Base-by-base conservation (phyloP, 1,284 basidiomycete genomes). In the Trichosporon ovoides region DNA sequence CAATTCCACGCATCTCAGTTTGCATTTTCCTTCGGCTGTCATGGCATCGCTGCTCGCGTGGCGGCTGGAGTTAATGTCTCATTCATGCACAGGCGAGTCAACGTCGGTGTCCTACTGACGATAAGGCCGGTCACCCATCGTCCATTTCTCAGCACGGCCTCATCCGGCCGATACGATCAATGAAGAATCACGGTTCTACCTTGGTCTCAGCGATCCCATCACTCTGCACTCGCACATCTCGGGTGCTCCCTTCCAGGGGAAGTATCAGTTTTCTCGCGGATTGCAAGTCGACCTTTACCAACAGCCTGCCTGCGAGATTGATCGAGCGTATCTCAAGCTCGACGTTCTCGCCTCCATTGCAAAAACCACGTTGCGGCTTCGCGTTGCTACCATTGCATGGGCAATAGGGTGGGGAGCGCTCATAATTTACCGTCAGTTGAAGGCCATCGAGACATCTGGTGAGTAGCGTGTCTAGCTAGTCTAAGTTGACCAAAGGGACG, bases 281-380 rank as follows among this genome's bases (percentile, higher is more conserved):
- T 20, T 64, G 4, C 28, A 38, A 37, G 16, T 70, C 61, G 67
- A 65, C 64, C 24, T 78, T 43, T 61, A 82, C 82, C 51, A 75
- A 38, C 64, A 72, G 28, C 62, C 70, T 1, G 38, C 43, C 1
- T 76, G 81, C 36, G 76, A 75, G 4, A 69, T 85, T 3, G 62
- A 75, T 0, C 75, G 73, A 1, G 62, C 91, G 2, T 62, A 68
- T 0, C 67, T 93, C 13, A 71, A 76, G 7, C 68, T 91, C 4
- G 87, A 91, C 68, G 85, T 84, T 83, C 78, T 80, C 70, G 80
- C 82, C n/a, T 86, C 84, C 2, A 60, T 87, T 9, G 88, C 88
- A 5, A 81, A 89, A 51, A 82, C 83, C 72, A 83, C 84, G 3
- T 77, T 84, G 12, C 80, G 91, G n/a, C 91, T 89, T 72, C 83